Percentiles rank a stretch among this genome's conserved stretches.
Evolutionary conservation across 352 stramenopile species (phyloP).

Genomic region (Phytophthora fragariae): DNA sequence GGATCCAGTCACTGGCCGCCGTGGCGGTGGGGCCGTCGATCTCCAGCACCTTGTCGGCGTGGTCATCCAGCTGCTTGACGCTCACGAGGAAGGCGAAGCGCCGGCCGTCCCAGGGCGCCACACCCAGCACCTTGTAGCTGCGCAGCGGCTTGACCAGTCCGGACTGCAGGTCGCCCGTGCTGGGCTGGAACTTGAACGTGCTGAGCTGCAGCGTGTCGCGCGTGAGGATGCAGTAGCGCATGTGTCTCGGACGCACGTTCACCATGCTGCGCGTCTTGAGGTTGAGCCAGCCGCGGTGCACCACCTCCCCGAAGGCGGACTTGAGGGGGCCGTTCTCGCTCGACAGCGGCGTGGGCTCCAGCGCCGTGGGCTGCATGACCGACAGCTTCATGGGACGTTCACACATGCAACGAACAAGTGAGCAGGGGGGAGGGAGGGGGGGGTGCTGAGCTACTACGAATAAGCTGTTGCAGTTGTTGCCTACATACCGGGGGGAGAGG

Average conservation of each 20-base stretch:
- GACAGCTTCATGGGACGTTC: conserved; percentile 28
- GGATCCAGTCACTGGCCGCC: conserved; percentile 78
- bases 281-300: conserved; percentile 85
- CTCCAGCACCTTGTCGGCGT: conserved; percentile 82
- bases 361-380: conserved; percentile 44
- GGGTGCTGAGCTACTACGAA: neutral
- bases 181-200: conserved; percentile 91
- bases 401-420: neutral
- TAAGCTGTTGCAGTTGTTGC: neutral
- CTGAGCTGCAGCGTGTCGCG: conserved; percentile 67
- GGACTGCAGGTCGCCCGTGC: conserved; percentile 65
- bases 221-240: conserved; percentile 87
- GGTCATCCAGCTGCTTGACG: conserved; percentile 70
- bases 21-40: conserved; percentile 69
- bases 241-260: conserved; percentile 83
- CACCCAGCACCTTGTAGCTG: conserved; percentile 73
- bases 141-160: conserved; percentile 68
- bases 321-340: conserved; percentile 60
- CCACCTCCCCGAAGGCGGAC: conserved; percentile 74
- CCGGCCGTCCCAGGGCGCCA: conserved; percentile 75
- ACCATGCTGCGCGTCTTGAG: conserved; percentile 90
- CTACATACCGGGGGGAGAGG: conserved; percentile 15
- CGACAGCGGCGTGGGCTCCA: conserved; percentile 64
- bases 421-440: neutral
- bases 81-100: conserved; percentile 83